These are phyloP conservation scores for Nitzschia sp. DNA, from an alignment of 108 stramenopile genomes.

Conservation along the genomic window DNA sequence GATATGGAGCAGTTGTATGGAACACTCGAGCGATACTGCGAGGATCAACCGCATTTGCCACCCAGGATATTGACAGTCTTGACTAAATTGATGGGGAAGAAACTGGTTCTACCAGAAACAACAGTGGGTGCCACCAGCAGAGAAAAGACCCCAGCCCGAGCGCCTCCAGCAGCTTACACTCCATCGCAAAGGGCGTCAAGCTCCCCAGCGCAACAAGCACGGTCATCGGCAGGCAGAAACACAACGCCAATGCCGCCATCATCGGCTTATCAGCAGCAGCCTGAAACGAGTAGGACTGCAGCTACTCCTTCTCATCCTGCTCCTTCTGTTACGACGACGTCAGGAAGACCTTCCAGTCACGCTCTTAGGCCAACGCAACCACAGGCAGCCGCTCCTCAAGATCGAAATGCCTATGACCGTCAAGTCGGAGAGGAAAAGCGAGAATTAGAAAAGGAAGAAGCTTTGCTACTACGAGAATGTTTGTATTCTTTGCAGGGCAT, in stretches of 20 bases:
- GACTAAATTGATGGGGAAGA: conserved; percentile 38
- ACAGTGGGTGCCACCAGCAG: neutral
- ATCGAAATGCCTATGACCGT: neutral
- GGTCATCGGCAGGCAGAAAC: neutral
- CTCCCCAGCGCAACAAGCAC: neutral
- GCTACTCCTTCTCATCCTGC: neutral
- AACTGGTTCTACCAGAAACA: conserved; percentile 6
- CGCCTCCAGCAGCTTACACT: neutral
- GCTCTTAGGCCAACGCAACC: conserved; percentile 1
- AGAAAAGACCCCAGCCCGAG: neutral
- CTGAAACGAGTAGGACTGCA: neutral
- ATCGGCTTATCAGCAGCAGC: neutral
- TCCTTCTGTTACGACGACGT: too few species aligned
- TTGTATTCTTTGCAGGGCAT: conserved; percentile 59
- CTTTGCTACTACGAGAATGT: conserved; percentile 47
- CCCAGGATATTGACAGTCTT: conserved; percentile 25
- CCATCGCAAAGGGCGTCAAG: neutral
- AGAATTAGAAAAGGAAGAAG: conserved; percentile 51
- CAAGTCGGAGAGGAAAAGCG: conserved; percentile 9
- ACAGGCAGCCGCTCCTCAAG: neutral
- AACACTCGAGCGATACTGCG: conserved; percentile 2
- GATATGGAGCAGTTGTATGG: conserved; percentile 27
- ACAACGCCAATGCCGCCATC: neutral
- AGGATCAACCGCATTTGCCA: conserved; percentile 17
- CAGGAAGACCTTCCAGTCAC: too few species aligned